Conservation (phyloP, 345 rosid species). For the Dimocarpus longan region DNA sequence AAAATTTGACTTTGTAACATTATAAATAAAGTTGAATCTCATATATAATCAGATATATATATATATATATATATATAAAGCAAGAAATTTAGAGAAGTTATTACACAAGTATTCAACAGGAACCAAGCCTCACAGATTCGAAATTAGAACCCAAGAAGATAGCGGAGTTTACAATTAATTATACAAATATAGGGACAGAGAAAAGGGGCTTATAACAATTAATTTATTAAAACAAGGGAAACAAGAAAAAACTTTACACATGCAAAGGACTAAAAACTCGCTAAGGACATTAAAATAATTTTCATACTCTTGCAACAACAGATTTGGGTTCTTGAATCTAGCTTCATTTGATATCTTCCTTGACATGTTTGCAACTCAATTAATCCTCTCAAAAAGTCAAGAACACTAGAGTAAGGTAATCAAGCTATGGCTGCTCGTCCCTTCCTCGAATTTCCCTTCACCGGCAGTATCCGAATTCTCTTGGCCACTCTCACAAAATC, state of each 20-base stretch:
- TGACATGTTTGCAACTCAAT: background rate
- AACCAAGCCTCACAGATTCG: background rate
- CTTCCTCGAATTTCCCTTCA: conserved; percentile 58
- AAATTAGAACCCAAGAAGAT: background rate
- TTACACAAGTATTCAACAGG: background rate
- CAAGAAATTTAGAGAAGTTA: background rate
- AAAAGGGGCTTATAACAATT: background rate
- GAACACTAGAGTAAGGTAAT: background rate
- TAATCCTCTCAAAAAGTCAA: background rate
- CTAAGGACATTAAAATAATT: too few relatives aligned
- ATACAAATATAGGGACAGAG: background rate
- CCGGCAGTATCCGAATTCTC: conserved; percentile 87
- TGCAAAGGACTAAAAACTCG: too few relatives aligned
- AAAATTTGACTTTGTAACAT: too few relatives aligned
- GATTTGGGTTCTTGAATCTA: conserved; percentile 5
- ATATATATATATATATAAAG: too few relatives aligned
- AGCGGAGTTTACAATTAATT: background rate
- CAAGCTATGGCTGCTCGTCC: conserved; percentile 28
- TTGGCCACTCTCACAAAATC: conserved; percentile 91
- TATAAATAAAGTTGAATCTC: too few relatives aligned
- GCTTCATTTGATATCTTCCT: background rate
- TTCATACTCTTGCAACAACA: background rate
- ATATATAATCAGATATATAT: too few relatives aligned
- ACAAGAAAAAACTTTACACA: conserved; percentile 3
- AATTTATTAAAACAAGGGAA: background rate